A percentile compares a stretch with the other conserved stretches of the same genome.
Conservation (phyloP, 768 basidiomycete species). For the Filobasidium floriforme region DNA sequence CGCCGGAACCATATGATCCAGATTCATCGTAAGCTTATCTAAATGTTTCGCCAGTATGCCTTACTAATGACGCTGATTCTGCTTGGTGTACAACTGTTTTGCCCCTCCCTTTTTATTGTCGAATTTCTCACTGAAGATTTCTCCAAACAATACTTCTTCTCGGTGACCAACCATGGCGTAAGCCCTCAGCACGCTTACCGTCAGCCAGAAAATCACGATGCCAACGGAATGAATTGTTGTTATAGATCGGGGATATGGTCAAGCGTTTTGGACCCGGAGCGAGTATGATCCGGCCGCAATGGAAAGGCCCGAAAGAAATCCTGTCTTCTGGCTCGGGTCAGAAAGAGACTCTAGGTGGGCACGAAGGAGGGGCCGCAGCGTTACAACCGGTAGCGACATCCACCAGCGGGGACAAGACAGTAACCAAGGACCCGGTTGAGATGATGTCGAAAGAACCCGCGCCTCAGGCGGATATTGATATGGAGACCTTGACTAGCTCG, state of each 20-base stretch:
- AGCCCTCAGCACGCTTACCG: slow-evolving; percentile 10
- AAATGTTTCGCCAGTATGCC: too few species aligned
- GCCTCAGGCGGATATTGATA: slow-evolving; percentile 25
- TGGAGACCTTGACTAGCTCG: slow-evolving; percentile 27
- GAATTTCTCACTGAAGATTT: slow-evolving; percentile 49
- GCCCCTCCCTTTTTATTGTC: too few species aligned
- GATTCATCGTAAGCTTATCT: slow-evolving; percentile 50
- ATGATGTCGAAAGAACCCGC: not conserved
- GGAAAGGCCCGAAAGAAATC: slow-evolving; percentile 49
- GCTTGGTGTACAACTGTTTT: not conserved
- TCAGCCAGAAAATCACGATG: not conserved
- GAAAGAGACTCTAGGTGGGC: not conserved
- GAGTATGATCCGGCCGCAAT: slow-evolving; percentile 65
- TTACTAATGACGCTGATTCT: too few species aligned
- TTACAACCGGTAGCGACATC: not conserved
- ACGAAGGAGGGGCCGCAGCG: not conserved
- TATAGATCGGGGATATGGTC: slow-evolving; percentile 61
- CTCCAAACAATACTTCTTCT: slow-evolving; percentile 84
- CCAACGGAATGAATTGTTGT: not conserved
- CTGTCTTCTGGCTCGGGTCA: slow-evolving; percentile 34
- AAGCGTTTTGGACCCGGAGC: slow-evolving; percentile 77
- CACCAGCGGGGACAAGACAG: too few species aligned
- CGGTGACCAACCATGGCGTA: slow-evolving; percentile 76
- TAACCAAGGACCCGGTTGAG: too few species aligned
- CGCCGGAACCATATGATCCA: slow-evolving; percentile 74